Evolutionary conservation across 768 basidiomycete species (phyloP).

Genomic region (Termitomyces sp.): DNA sequence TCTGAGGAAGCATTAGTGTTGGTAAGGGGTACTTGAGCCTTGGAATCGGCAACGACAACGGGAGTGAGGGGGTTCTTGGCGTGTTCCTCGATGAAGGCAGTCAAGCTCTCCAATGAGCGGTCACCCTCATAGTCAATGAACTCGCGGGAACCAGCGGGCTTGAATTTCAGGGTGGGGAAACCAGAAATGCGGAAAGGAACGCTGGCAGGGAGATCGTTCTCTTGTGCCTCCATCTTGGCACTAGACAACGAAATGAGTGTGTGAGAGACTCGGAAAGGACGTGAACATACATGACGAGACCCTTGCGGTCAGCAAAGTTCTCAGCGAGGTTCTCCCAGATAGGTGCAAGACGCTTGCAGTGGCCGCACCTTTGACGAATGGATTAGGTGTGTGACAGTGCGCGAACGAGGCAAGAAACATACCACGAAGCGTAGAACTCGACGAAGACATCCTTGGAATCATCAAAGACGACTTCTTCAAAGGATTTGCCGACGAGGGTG

Average conservation of each 20-base stretch:
- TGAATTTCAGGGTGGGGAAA: slow-evolving; percentile 97
- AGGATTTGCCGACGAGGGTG: slow-evolving; percentile 83
- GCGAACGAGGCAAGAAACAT: slow-evolving; percentile 27
- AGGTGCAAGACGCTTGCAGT: slow-evolving; percentile 96
- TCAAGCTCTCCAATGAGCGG: slow-evolving; percentile 80
- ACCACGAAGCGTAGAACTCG: slow-evolving; percentile 98
- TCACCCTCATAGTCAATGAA: slow-evolving; percentile 96
- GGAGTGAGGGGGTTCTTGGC: slow-evolving; percentile 70
- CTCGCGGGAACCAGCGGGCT: slow-evolving; percentile 79
- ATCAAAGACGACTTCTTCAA: slow-evolving; percentile 83
- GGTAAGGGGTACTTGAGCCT: slow-evolving; percentile 35
- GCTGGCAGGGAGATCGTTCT: slow-evolving; percentile 92
- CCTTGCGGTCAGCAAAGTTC: slow-evolving; percentile 73
- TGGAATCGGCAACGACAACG: slow-evolving; percentile 27
- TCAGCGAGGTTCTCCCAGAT: slow-evolving; percentile 91
- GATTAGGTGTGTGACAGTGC: neutral
- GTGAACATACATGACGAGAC: slow-evolving; percentile 70
- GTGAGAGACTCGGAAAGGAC: neutral
- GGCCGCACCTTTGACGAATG: slow-evolving; percentile 65
- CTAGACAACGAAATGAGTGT: slow-evolving; percentile 35
- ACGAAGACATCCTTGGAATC: slow-evolving; percentile 93
- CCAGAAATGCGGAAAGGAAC: slow-evolving; percentile 84
- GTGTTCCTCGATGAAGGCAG: slow-evolving; percentile 80
- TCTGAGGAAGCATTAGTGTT: slow-evolving; percentile 18
- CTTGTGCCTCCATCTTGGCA: slow-evolving; percentile 94